A percentile compares a stretch with the other conserved stretches of the same genome.
Evolutionary conservation across 2,329 filamentous ascomycete genomes (phyloP).

Genomic region (Aspergillus unguis): DNA sequence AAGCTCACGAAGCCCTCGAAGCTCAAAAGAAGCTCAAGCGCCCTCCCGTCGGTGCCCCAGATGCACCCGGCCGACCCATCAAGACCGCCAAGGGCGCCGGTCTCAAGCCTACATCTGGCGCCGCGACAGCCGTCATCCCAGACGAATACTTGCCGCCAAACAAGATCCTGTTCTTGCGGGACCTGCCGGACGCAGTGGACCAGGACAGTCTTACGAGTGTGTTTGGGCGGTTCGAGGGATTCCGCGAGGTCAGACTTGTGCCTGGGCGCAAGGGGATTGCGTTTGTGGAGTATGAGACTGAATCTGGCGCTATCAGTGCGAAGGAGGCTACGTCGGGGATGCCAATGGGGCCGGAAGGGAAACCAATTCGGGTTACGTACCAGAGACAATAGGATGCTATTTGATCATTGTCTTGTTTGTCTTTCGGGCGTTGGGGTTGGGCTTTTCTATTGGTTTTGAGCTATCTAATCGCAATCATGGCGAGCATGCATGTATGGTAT

Average conservation of each 20-base stretch:
- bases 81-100: conserved; percentile 70
- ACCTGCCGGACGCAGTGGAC: conserved; percentile 82
- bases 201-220: conserved; percentile 74
- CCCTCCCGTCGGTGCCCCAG: conserved; percentile 49
- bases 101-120: conserved; percentile 70
- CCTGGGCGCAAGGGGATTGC: conserved; percentile 84
- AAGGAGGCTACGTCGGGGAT: conserved; percentile 92
- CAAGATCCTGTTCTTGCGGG: conserved; percentile 93
- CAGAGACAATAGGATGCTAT: conserved; percentile 67
- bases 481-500: conserved; percentile 1
- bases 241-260: conserved; percentile 86
- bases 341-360: conserved; percentile 68
- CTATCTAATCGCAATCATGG: conserved; percentile 2
- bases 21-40: conserved; percentile 74
- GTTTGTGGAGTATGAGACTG: conserved; percentile 93
- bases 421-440: conserved; percentile 31
- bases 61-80: conserved; percentile 53
- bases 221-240: conserved; percentile 87
- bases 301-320: conserved; percentile 83
- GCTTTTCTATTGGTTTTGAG: conserved; percentile 10
- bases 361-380: conserved; percentile 91
- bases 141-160: conserved; percentile 98
- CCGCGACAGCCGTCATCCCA: conserved; percentile 71
- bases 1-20: conserved; percentile 75
- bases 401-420: conserved; percentile 17